Base-by-base conservation (phyloP, 257 asterid genomes). In the Ilex asprella region DNA sequence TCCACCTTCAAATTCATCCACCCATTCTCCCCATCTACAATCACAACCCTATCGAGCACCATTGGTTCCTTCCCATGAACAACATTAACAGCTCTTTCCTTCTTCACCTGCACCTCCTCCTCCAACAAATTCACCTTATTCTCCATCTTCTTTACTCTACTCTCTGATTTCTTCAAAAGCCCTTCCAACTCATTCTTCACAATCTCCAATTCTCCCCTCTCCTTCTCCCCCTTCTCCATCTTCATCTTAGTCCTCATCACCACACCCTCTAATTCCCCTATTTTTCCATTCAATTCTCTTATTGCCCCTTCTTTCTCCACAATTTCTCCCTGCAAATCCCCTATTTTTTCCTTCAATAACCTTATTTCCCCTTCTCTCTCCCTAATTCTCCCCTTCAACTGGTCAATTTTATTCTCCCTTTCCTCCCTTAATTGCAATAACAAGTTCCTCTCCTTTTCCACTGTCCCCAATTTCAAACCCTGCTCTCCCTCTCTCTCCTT, bases 101-200 rank as follows among this genome's bases (percentile, higher is more conserved):
- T 15, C 30, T 53, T 14, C 30, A 2, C 30, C 27, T 53, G 6
- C 30, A 8, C 15, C 30, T 14, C 29, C 57, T 53, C 15, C 57
- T 53, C 30, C 57, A 53, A 53, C 30, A 14, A 4, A 16, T 5
- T 14, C 57, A 53, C 57, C 30, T 53, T 21, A 15, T 21, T 53
- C 57, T 53, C 57, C 57, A 53, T 14, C 8, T 53, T 30, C 57
- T 53, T n/a, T 1, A 53, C 6, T n/a, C 15, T 53, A 4, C 1
- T 21, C 57, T 53, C 57, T 0, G 57, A 15, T 16, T 53, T 53
- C 8, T 53, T 53, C 57, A 53, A 53, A 8, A 53, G 30, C 27
- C n/a, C 57, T 53, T 53, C 30, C 57, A 53, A 21, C 30, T 53
- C 57, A 53, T 53, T 53, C 4, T 53, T 53, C 30, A 14, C 57